phyloP scores from a whole-genome alignment of 2,329 filamentous ascomycete genomes.

The Aspergillus sp. region DNA sequence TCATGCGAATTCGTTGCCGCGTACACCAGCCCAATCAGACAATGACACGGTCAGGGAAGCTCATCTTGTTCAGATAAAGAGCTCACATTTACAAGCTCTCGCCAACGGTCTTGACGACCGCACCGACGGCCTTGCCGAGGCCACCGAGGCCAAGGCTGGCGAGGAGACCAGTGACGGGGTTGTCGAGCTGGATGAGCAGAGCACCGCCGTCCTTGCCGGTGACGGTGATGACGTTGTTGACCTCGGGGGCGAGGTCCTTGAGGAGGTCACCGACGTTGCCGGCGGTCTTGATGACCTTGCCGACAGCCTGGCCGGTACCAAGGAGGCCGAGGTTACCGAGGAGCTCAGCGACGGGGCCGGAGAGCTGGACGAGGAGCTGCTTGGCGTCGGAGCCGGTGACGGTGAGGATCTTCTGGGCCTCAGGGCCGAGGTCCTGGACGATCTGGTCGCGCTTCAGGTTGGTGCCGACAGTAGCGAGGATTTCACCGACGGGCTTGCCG shows the following conservation, averaged over 20 bases:
- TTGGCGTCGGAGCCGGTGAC: conserved; percentile 24
- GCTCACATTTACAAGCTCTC: conserved; percentile 1
- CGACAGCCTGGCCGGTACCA: conserved; percentile 19
- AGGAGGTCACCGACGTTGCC: conserved; percentile 22
- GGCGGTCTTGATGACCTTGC: conserved; percentile 21
- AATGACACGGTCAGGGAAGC: no score
- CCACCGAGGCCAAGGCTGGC: conserved; percentile 19
- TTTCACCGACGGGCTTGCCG: conserved; percentile 21
- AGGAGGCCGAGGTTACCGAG: conserved; percentile 22
- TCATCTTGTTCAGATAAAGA: no score
- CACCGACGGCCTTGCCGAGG: conserved; percentile 23
- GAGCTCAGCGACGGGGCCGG: conserved; percentile 23
- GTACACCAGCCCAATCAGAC: no score
- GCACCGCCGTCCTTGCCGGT: conserved; percentile 15
- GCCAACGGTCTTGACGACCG: conserved; percentile 17
- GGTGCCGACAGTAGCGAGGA: conserved; percentile 17
- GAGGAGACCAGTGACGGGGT: conserved; percentile 16
- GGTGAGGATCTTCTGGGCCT: conserved; percentile 18
- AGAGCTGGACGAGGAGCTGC: conserved; percentile 27
- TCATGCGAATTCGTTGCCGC: no score
- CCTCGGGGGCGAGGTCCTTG: conserved; percentile 13
- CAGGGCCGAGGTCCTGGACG: not conserved
- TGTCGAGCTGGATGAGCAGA: conserved; percentile 18
- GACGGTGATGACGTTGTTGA: conserved; percentile 16
- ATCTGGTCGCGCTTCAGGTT: conserved; percentile 3